phyloP scores from a whole-genome alignment of 371 early-diverging fungal species.

The Rhizopus delemar region DNA sequence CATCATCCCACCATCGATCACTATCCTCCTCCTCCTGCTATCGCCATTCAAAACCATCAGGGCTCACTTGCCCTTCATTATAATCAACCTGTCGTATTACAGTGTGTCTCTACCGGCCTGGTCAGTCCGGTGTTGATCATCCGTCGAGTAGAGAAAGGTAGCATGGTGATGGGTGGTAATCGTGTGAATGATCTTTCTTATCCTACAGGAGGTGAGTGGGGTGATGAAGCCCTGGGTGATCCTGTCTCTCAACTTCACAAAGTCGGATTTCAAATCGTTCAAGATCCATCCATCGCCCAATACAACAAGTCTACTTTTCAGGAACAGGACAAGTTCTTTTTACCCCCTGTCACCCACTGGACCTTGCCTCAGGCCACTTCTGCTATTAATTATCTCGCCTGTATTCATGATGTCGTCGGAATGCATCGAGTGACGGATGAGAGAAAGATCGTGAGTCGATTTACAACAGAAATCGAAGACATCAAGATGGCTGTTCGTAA shows the following conservation, averaged over 20 bases:
- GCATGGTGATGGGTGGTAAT: conserved; percentile 72
- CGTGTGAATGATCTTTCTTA: conserved; percentile 58
- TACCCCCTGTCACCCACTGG: conserved; percentile 24
- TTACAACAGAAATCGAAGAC: conserved; percentile 8
- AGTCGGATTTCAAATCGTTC: conserved; percentile 81
- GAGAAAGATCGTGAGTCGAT: conserved; percentile 30
- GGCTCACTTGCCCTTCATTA: conserved; percentile 77
- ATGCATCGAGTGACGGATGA: conserved; percentile 71
- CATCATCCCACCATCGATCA: conserved; percentile 58
- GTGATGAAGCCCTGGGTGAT: conserved; percentile 53
- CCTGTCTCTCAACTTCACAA: conserved; percentile 92
- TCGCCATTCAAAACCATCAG: conserved; percentile 66
- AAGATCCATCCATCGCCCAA: conserved; percentile 44
- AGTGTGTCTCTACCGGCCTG: conserved; percentile 80
- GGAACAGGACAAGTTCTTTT: conserved; percentile 8
- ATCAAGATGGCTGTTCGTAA: conserved; percentile 20
- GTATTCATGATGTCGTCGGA: conserved; percentile 77
- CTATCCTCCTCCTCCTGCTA: conserved; percentile 77
- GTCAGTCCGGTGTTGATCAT: conserved; percentile 83
- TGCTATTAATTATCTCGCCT: conserved; percentile 70
- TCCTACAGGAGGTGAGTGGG: conserved; percentile 51
- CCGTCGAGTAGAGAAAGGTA: conserved; percentile 82
- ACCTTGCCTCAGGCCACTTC: conserved; percentile 49
- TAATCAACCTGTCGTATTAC: conserved; percentile 80
- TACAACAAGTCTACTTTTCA: conserved; percentile 36